phyloP scores from a whole-genome alignment of 257 asterid species.

The Ocimum tenuiflorum region DNA sequence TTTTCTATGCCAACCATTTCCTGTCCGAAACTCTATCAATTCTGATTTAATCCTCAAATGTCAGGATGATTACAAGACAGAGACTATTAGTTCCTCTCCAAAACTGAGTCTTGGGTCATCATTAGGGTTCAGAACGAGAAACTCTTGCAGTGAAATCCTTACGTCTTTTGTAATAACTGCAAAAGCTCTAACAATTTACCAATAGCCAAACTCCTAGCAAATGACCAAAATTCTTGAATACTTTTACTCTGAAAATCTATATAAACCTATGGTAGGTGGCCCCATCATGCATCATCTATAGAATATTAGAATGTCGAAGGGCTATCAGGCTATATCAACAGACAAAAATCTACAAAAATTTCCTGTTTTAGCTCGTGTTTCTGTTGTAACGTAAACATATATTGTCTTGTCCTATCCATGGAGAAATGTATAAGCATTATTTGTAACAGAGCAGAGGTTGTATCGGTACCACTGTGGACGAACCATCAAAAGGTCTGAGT shows the following conservation, averaged over 20 bases:
- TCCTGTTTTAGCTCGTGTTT: background rate
- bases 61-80: too few relatives aligned
- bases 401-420: constrained; percentile 16
- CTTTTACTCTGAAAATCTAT: background rate
- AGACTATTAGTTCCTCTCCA: too few relatives aligned
- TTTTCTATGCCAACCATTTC: too few relatives aligned
- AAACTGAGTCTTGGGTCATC: too few relatives aligned
- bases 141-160: too few relatives aligned
- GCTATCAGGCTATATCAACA: background rate
- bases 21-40: too few relatives aligned
- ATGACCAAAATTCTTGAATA: background rate
- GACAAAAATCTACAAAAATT: background rate
- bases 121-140: too few relatives aligned
- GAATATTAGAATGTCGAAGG: background rate
- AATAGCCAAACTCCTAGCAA: too few relatives aligned
- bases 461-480: constrained; percentile 65
- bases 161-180: too few relatives aligned
- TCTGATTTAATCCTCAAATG: too few relatives aligned
- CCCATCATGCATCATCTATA: background rate
- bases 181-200: too few relatives aligned
- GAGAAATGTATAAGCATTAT: constrained; percentile 37
- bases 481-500: constrained; percentile 58
- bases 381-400: background rate
- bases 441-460: constrained; percentile 71
- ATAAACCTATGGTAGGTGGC: background rate